These are phyloP conservation scores for Rhododendron simsii DNA, from an alignment of 148 eudicot genomes.

Conservation along the genomic window DNA sequence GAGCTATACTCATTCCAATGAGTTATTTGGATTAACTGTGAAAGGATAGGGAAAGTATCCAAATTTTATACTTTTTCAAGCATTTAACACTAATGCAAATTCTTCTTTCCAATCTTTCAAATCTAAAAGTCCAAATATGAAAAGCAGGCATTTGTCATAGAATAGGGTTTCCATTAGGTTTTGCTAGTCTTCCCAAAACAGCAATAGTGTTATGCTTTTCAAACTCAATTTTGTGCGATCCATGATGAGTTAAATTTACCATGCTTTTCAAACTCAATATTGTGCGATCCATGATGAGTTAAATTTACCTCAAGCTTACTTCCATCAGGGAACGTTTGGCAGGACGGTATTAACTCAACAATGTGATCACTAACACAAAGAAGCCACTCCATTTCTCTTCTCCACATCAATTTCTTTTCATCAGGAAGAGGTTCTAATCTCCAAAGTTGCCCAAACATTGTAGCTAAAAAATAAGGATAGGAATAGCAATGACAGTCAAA, in stretches of 20 bases:
- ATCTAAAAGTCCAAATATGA: background rate
- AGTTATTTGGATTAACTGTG: background rate
- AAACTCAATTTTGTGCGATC: background rate
- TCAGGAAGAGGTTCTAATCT: constrained; percentile 48
- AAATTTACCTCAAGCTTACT: constrained; percentile 47
- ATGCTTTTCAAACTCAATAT: background rate
- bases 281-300: background rate
- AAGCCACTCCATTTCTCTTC: constrained; percentile 66
- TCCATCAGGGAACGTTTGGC: constrained; percentile 55
- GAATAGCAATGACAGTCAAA: constrained; percentile 8
- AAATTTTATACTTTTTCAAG: background rate
- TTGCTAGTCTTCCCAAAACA: background rate
- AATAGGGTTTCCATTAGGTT: background rate
- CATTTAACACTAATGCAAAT: background rate
- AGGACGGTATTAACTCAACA: constrained; percentile 51
- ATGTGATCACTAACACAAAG: constrained; percentile 56
- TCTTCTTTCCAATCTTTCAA: background rate
- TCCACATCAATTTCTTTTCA: constrained; percentile 58
- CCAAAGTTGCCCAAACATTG: constrained; percentile 65
- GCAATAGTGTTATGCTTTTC: background rate
- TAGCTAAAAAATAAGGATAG: constrained; percentile 32
- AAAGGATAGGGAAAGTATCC: background rate
- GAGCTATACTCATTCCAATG: background rate
- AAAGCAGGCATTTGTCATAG: background rate
- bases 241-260: constrained; percentile 22